These are phyloP conservation scores for Pugionium dolabratum DNA, from an alignment of 345 rosid genomes.

Conservation along the genomic window DNA sequence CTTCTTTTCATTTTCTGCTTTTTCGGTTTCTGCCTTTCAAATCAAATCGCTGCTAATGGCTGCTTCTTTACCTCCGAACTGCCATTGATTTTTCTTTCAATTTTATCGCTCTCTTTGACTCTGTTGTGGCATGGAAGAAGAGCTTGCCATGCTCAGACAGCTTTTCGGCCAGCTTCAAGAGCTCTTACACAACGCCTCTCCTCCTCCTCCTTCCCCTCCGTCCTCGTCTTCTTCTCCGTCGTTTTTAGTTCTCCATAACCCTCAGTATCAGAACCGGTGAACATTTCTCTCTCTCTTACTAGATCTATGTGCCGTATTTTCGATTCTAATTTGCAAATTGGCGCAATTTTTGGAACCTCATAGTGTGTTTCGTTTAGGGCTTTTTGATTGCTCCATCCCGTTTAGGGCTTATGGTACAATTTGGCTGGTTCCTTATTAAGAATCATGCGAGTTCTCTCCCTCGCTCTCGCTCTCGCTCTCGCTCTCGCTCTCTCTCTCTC, in stretches of 20 bases:
- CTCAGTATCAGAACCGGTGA: slow-evolving; percentile 47
- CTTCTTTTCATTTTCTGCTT: background rate
- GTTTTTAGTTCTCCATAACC: slow-evolving; percentile 40
- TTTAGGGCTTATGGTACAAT: background rate
- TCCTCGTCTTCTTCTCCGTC: slow-evolving; percentile 31
- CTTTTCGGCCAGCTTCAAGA: slow-evolving; percentile 94
- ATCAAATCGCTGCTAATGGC: slow-evolving; percentile 17
- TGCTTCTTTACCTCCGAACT: background rate
- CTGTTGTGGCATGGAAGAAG: slow-evolving; percentile 87
- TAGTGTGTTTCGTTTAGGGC: slow-evolving; percentile 20
- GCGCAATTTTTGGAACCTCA: background rate
- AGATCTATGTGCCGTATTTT: slow-evolving; percentile 24
- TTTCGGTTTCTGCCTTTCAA: background rate
- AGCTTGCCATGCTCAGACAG: slow-evolving; percentile 94
- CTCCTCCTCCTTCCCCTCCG: slow-evolving; percentile 38
- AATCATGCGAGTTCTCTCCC: background rate
- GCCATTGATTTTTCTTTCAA: slow-evolving; percentile 23
- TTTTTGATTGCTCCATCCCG: background rate
- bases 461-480: no score
- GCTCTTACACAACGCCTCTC: slow-evolving; percentile 74
- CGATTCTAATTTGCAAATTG: background rate
- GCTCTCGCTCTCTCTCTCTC: background rate
- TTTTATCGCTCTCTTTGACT: background rate
- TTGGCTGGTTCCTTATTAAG: background rate
- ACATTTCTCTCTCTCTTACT: slow-evolving; percentile 18